phyloP scores from a whole-genome alignment of 495 filamentous ascomycete genomes.

The Neurospora hispaniola region DNA sequence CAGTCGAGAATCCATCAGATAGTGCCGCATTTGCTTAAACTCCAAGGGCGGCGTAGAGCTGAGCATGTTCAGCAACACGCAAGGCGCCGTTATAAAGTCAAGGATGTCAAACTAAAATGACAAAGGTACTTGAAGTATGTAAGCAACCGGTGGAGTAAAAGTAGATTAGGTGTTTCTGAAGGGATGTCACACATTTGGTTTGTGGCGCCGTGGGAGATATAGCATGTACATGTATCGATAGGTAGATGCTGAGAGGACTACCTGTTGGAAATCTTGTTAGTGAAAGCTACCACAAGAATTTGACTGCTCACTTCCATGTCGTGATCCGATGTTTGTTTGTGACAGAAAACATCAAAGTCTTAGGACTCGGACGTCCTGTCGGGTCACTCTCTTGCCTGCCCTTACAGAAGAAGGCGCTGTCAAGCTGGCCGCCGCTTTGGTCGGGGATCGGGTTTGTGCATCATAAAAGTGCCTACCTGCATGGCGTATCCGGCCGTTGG shows the following conservation, averaged over 20 bases:
- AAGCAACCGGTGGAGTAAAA: constrained; percentile 3
- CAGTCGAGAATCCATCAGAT: background rate
- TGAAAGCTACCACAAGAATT: background rate
- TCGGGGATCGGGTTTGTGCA: background rate
- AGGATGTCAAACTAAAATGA: background rate
- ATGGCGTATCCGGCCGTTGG: background rate
- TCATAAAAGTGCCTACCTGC: background rate
- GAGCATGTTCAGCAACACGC: background rate
- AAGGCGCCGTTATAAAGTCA: background rate
- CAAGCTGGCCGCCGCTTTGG: background rate
- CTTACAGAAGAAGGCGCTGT: background rate
- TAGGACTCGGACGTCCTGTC: background rate
- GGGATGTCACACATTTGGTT: constrained; percentile 10
- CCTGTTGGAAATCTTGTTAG: background rate
- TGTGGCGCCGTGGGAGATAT: constrained; percentile 3
- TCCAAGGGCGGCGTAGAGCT: background rate
- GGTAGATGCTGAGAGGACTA: background rate
- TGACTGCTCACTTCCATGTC: background rate
- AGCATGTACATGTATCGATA: background rate
- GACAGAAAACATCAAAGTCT: background rate
- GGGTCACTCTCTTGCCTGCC: background rate
- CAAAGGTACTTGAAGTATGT: background rate
- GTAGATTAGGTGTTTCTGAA: constrained; percentile 18
- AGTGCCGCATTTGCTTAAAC: background rate
- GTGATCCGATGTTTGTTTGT: background rate